Percentiles rank a stretch among this genome's conserved stretches.
Evolutionary conservation across 2,329 filamentous ascomycete genomes (phyloP).

Genomic region (Helotiales sp.): DNA sequence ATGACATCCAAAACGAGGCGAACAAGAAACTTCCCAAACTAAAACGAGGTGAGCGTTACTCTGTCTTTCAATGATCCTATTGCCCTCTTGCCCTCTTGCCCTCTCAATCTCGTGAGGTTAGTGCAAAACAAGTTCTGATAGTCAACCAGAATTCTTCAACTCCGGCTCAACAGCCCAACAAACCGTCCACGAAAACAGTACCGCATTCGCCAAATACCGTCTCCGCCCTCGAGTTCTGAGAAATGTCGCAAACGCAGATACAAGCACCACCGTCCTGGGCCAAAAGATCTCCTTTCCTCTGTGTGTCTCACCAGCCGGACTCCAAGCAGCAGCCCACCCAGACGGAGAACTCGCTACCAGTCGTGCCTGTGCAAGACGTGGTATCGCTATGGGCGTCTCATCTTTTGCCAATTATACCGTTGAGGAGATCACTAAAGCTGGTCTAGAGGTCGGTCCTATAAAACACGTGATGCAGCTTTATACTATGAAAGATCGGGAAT

Average conservation of each 20-base stretch:
- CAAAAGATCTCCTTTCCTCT: conserved; percentile 45
- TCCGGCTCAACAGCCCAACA: conserved; percentile 50
- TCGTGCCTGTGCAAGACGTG: conserved; percentile 46
- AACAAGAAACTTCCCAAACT: conserved; percentile 11
- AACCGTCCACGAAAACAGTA: conserved; percentile 54
- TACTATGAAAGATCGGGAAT: conserved; percentile 48
- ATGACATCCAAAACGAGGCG: conserved; percentile 12
- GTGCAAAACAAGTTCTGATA: background rate
- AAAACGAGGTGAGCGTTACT: conserved; percentile 7
- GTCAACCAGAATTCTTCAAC: conserved; percentile 42
- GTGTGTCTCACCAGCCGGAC: conserved; percentile 42
- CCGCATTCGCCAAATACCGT: conserved; percentile 51
- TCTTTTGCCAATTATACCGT: conserved; percentile 46
- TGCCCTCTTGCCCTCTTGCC: background rate
- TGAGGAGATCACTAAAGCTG: conserved; percentile 43
- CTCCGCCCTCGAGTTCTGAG: conserved; percentile 47
- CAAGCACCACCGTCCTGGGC: conserved; percentile 45
- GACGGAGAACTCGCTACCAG: conserved; percentile 54
- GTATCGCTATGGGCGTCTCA: conserved; percentile 42
- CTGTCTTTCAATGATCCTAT: background rate
- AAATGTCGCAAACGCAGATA: conserved; percentile 40
- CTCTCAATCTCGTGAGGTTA: background rate
- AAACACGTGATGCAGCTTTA: conserved; percentile 54
- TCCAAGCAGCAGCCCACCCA: conserved; percentile 49
- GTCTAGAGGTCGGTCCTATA: conserved; percentile 37